Conservation (phyloP, 2,329 filamentous ascomycete species). For the Aschersonia sp. region DNA sequence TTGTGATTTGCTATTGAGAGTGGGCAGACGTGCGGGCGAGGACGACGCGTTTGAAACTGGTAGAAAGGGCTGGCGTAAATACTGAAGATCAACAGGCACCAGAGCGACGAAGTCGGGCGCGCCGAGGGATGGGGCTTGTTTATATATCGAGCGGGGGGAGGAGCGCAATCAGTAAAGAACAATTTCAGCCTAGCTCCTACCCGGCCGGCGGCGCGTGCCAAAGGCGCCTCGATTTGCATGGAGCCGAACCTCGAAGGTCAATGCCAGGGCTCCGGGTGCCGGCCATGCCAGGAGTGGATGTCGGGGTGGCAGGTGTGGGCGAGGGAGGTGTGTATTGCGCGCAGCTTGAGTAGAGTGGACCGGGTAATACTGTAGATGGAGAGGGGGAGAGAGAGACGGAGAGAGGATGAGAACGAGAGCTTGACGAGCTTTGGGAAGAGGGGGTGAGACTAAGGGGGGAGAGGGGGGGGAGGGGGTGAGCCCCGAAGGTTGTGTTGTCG, state of each 20-base stretch:
- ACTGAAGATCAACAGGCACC: slow-evolving; percentile 4
- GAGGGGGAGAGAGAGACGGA: no score
- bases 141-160: slow-evolving; percentile 46
- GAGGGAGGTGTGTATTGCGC: background rate
- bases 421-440: no score
- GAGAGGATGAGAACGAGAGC: no score
- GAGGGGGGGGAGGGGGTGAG: no score
- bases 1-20: slow-evolving; percentile 21
- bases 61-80: slow-evolving; percentile 7
- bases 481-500: no score
- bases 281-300: background rate
- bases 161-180: slow-evolving; percentile 34
- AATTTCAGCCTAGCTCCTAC: slow-evolving; percentile 10
- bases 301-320: background rate
- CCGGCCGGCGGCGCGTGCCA: background rate
- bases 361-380: no score
- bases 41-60: slow-evolving; percentile 4
- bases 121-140: slow-evolving; percentile 38
- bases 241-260: background rate
- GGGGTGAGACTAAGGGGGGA: no score
- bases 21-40: background rate
- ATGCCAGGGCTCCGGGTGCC: background rate
- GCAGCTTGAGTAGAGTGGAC: background rate
- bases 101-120: slow-evolving; percentile 31
- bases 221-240: background rate